Percentiles rank a stretch among this genome's conserved stretches.
Conservation (phyloP, 2,329 filamentous ascomycete species). For the Aspergillus brasiliensis region DNA sequence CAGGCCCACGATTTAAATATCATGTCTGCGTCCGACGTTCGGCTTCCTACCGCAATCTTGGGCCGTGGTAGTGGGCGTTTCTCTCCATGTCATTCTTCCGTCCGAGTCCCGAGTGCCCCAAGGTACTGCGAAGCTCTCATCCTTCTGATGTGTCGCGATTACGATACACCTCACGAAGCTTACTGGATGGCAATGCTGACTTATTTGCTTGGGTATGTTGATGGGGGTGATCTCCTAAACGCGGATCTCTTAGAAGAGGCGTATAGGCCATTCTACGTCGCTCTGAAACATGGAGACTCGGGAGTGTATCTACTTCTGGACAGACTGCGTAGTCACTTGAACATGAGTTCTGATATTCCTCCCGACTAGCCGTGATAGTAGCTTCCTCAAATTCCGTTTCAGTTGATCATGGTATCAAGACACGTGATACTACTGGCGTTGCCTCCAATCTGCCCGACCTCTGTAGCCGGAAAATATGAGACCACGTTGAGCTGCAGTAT, state of each 20-base stretch:
- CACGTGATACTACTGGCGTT: no score
- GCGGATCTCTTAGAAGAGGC: conserved; percentile 17
- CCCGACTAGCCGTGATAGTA: no score
- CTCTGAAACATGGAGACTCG: conserved; percentile 19
- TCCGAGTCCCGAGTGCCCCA: conserved; percentile 20
- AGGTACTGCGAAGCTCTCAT: conserved; percentile 25
- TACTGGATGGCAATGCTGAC: conserved; percentile 26
- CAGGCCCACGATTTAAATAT: conserved; percentile 5
- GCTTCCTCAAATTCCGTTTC: no score
- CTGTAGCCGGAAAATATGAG: no score
- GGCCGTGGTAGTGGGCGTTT: conserved; percentile 21
- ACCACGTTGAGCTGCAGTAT: no score
- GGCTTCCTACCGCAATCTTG: conserved; percentile 16
- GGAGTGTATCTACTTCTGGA: conserved; percentile 21
- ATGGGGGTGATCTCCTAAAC: conserved; percentile 21
- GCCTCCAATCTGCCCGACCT: no score
- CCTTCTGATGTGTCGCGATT: conserved; percentile 23
- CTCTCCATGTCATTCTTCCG: conserved; percentile 2
- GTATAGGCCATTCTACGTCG: conserved; percentile 21
- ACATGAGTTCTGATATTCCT: no score
- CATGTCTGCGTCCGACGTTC: conserved; percentile 21
- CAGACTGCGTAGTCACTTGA: no score
- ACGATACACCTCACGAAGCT: conserved; percentile 8
- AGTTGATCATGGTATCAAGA: no score
- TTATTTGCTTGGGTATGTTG: conserved; percentile 25